These are phyloP conservation scores for Trichodelitschia bisporula DNA, from an alignment of 495 filamentous ascomycete genomes.

Conservation along the genomic window DNA sequence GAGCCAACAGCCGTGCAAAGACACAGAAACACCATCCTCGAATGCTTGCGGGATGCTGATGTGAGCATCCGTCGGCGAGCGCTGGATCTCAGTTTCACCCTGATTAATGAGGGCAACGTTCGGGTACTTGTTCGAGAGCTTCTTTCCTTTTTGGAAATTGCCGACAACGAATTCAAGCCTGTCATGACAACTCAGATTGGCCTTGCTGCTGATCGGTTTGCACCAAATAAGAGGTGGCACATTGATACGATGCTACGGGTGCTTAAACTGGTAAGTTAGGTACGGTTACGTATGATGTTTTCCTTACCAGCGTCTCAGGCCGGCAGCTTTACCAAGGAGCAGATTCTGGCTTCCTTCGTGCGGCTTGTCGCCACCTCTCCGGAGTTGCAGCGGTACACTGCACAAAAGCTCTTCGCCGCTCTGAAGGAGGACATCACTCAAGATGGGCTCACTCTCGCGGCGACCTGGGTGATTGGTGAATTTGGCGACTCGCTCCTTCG, in stretches of 20 bases:
- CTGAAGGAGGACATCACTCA: conserved; percentile 93
- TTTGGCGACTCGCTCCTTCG: conserved; percentile 72
- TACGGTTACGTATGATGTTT: not conserved
- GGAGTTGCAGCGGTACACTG: conserved; percentile 86
- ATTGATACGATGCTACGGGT: conserved; percentile 94
- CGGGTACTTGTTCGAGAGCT: conserved; percentile 79
- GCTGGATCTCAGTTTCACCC: conserved; percentile 86
- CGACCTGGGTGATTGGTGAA: conserved; percentile 96
- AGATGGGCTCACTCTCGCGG: conserved; percentile 78
- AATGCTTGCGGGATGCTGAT: conserved; percentile 93
- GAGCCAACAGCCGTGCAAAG: conserved; percentile 94
- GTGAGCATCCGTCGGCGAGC: conserved; percentile 90
- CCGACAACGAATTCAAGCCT: conserved; percentile 96
- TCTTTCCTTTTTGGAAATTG: conserved; percentile 82
- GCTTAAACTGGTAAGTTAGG: conserved; percentile 33
- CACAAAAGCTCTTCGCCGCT: conserved; percentile 74
- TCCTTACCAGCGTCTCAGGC: conserved; percentile 18
- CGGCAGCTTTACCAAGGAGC: conserved; percentile 92
- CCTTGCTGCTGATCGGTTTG: conserved; percentile 84
- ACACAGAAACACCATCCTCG: conserved; percentile 90
- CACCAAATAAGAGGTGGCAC: conserved; percentile 94
- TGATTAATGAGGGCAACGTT: conserved; percentile 92
- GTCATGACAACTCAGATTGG: conserved; percentile 94
- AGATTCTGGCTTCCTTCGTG: conserved; percentile 89
- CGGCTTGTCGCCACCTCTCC: conserved; percentile 85